phyloP scores from a whole-genome alignment of 495 filamentous ascomycete genomes.

The Hypomontagnella submonticulosa region DNA sequence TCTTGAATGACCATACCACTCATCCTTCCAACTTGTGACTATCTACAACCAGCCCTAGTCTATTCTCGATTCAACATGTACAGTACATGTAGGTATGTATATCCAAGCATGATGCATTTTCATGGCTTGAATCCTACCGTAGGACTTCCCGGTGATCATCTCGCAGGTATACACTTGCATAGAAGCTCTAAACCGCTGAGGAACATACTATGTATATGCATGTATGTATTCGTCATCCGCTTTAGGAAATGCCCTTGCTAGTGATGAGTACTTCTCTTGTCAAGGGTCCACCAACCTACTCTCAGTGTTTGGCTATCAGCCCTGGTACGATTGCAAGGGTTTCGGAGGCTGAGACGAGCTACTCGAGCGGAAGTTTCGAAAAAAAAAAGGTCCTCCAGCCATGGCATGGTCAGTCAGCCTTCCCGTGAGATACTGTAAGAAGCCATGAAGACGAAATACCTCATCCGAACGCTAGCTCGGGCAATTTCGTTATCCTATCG shows the following conservation, averaged over 20 bases:
- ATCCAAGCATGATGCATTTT: slow-evolving; percentile 17
- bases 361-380: slow-evolving; percentile 46
- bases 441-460: no score
- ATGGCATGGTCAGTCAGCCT: slow-evolving; percentile 20
- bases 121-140: slow-evolving; percentile 20
- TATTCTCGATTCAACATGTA: background rate
- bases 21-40: background rate
- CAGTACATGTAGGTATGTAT: no score
- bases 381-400: slow-evolving; percentile 18
- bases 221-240: slow-evolving; percentile 23
- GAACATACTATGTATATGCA: slow-evolving; percentile 13
- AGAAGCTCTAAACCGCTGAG: slow-evolving; percentile 29
- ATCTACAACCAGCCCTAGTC: background rate
- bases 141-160: slow-evolving; percentile 25
- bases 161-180: slow-evolving; percentile 35
- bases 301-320: slow-evolving; percentile 35
- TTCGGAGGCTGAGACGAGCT: slow-evolving; percentile 43
- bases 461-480: no score
- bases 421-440: slow-evolving; percentile 13
- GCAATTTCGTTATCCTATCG: background rate
- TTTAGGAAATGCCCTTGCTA: slow-evolving; percentile 33
- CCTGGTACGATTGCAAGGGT: slow-evolving; percentile 36
- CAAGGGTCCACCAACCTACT: slow-evolving; percentile 18
- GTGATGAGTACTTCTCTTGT: slow-evolving; percentile 14
- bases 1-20: slow-evolving; percentile 3